phyloP scores from a whole-genome alignment of 129 eudicot species.

The Deinandra increscens region DNA sequence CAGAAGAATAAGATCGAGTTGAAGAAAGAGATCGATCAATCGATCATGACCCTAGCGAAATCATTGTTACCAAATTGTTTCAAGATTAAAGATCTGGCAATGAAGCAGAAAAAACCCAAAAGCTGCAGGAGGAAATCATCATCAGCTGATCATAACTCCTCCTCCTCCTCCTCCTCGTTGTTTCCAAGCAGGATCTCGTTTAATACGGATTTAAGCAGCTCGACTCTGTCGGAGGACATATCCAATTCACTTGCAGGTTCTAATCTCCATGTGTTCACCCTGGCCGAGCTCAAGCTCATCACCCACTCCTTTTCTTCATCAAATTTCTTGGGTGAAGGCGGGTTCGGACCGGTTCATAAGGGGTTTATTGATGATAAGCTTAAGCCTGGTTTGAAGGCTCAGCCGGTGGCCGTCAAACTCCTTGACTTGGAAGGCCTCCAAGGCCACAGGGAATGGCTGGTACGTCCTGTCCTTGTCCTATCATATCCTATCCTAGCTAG shows the following conservation, averaged over 20 bases:
- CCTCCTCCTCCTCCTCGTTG: too few species aligned
- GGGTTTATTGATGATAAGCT: slow-evolving; percentile 84
- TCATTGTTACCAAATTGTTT: slow-evolving; percentile 47
- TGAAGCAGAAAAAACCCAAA: too few species aligned
- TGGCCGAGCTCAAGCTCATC: slow-evolving; percentile 67
- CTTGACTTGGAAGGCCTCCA: slow-evolving; percentile 79
- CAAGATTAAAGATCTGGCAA: slow-evolving; percentile 33
- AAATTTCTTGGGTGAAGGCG: slow-evolving; percentile 82
- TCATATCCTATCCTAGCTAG: too few species aligned
- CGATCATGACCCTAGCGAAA: slow-evolving; percentile 47
- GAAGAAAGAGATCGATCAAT: neutral
- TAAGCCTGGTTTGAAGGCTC: slow-evolving; percentile 71
- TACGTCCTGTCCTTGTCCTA: neutral
- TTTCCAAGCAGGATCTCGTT: slow-evolving; percentile 47
- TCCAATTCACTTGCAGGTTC: slow-evolving; percentile 73
- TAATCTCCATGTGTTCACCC: slow-evolving; percentile 54
- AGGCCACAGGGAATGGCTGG: slow-evolving; percentile 92
- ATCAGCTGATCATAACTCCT: slow-evolving; percentile 35
- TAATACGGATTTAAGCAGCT: slow-evolving; percentile 49
- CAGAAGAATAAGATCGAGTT: too few species aligned
- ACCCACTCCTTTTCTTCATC: slow-evolving; percentile 71
- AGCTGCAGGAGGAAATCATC: slow-evolving; percentile 38
- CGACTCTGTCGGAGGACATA: slow-evolving; percentile 59
- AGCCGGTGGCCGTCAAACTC: slow-evolving; percentile 88
- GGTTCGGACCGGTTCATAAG: slow-evolving; percentile 89